phyloP scores from a whole-genome alignment of 2,329 filamentous ascomycete species.

The Curvularia sp. region DNA sequence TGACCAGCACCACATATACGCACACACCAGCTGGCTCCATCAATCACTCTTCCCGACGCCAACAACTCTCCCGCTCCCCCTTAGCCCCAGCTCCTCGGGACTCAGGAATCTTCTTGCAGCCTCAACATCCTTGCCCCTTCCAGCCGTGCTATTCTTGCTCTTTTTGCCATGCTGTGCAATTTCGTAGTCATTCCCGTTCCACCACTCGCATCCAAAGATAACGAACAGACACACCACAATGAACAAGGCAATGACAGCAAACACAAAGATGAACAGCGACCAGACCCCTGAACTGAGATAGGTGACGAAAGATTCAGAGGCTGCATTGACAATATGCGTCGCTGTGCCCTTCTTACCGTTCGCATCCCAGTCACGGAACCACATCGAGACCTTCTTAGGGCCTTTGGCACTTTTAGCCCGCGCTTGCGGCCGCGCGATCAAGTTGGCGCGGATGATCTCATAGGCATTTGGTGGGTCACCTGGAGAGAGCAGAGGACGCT shows the following conservation, averaged over 20 bases:
- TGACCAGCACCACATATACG: background rate
- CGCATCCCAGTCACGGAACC: constrained; percentile 41
- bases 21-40: background rate
- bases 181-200: constrained; percentile 39
- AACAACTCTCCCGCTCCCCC: constrained; percentile 35
- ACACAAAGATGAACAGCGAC: constrained; percentile 34
- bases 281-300: constrained; percentile 37
- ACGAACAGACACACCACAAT: constrained; percentile 36
- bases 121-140: constrained; percentile 31
- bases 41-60: constrained; percentile 47
- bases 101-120: constrained; percentile 35
- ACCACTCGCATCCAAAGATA: constrained; percentile 37
- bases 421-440: constrained; percentile 20
- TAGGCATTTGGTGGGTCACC: constrained; percentile 27
- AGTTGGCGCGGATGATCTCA: constrained; percentile 35
- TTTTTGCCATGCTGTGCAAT: constrained; percentile 38
- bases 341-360: constrained; percentile 41
- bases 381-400: constrained; percentile 25
- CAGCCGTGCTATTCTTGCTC: constrained; percentile 21
- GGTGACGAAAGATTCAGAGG: constrained; percentile 17
- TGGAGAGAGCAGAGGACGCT: constrained; percentile 34
- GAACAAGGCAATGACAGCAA: constrained; percentile 34
- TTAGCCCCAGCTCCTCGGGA: constrained; percentile 39
- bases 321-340: constrained; percentile 26
- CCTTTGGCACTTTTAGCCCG: background rate